Percentiles rank a stretch among this genome's conserved stretches.
These are phyloP conservation scores for Rhizopogon rudus DNA, from an alignment of 768 basidiomycete genomes.

Conservation along the genomic window DNA sequence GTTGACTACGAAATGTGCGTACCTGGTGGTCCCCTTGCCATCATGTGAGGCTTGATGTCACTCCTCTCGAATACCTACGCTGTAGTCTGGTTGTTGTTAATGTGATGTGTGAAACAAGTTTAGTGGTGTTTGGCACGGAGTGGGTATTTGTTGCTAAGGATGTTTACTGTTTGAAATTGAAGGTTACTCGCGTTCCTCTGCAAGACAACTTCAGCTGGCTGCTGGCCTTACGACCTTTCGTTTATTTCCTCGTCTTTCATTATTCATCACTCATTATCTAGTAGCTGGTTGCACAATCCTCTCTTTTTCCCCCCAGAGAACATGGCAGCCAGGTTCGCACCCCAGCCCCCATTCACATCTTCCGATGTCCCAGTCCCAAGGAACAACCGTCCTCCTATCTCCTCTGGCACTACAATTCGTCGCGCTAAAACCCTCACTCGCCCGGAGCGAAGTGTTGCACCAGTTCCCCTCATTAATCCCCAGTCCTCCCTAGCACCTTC, in stretches of 20 bases:
- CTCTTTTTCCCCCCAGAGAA: neutral
- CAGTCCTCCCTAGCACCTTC: conserved; percentile 39
- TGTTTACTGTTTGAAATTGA: conserved; percentile 4
- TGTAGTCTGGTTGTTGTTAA: too few relatives aligned
- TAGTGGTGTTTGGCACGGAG: too few relatives aligned
- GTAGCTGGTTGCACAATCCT: neutral
- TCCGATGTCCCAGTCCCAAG: conserved; percentile 70
- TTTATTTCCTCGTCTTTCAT: conserved; percentile 10
- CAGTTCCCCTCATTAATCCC: conserved; percentile 91
- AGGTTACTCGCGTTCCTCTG: neutral
- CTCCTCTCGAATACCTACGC: too few relatives aligned
- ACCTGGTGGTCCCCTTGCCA: too few relatives aligned
- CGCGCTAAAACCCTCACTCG: conserved; percentile 95
- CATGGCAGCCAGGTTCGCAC: conserved; percentile 20
- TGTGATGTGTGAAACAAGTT: too few relatives aligned
- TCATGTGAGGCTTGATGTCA: too few relatives aligned
- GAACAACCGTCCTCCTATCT: conserved; percentile 43
- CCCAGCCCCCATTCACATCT: conserved; percentile 13
- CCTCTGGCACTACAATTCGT: conserved; percentile 58
- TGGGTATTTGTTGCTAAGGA: too few relatives aligned
- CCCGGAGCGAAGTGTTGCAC: conserved; percentile 92
- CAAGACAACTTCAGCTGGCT: conserved; percentile 11
- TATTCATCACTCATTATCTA: conserved; percentile 9
- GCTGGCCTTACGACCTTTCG: conserved; percentile 12
- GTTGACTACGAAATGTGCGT: too few relatives aligned